A percentile compares a stretch with the other conserved stretches of the same genome.
Evolutionary conservation across 208 protist species (phyloP).

Genomic region (Crithidia bombi): DNA sequence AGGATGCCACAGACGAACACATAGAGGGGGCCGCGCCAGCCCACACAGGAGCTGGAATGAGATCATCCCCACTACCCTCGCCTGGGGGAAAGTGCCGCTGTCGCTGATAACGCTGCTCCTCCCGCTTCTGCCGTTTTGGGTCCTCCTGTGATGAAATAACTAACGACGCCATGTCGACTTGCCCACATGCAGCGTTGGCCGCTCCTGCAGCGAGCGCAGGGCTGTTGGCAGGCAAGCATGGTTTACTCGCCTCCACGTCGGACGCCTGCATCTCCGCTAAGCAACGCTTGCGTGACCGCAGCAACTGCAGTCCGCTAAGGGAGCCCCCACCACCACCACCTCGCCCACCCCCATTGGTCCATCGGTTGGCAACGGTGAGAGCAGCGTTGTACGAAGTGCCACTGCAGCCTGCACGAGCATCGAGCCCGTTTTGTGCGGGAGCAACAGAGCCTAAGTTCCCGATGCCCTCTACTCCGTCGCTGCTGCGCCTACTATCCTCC

Average conservation of each 20-base stretch:
- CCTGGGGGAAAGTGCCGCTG: constrained; percentile 12
- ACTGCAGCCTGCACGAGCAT: background rate
- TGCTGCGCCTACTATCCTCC: background rate
- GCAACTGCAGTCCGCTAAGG: constrained; percentile 47
- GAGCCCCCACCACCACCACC: background rate
- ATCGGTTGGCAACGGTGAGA: background rate
- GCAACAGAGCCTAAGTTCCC: background rate
- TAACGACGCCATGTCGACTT: background rate
- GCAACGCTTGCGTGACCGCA: constrained; percentile 69
- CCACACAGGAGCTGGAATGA: constrained; percentile 23
- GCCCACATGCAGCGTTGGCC: background rate
- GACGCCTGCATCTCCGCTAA: constrained; percentile 62
- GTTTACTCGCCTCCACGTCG: constrained; percentile 6
- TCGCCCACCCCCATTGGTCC: background rate
- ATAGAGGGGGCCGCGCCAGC: background rate
- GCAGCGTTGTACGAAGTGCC: background rate
- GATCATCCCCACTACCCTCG: constrained; percentile 20
- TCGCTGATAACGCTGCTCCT: constrained; percentile 12
- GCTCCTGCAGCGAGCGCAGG: background rate
- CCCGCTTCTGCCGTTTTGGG: constrained; percentile 26
- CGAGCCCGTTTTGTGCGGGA: too few relatives aligned
- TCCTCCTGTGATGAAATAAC: background rate
- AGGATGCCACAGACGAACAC: background rate
- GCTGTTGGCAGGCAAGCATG: background rate
- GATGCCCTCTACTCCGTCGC: background rate